Percentiles rank a stretch among this genome's conserved stretches.
These are phyloP conservation scores for Gymnopilus dilepis DNA, from an alignment of 768 basidiomycete species.

Conservation along the genomic window DNA sequence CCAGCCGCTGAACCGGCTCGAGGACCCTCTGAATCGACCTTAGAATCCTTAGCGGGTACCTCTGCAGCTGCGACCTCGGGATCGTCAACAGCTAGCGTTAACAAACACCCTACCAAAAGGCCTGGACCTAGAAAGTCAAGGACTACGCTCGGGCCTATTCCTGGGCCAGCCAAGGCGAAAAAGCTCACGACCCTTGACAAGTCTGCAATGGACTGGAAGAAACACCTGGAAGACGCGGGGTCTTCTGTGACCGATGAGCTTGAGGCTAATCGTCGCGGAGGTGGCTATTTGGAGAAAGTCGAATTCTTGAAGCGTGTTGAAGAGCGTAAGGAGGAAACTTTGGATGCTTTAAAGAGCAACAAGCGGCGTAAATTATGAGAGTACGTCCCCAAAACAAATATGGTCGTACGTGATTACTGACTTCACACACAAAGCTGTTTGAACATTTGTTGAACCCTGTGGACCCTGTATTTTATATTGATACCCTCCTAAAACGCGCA, in stretches of 20 bases:
- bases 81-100: background rate
- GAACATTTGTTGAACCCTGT: too few relatives aligned
- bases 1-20: background rate
- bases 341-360: conserved; percentile 59
- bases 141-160: conserved; percentile 57
- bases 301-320: conserved; percentile 83
- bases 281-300: conserved; percentile 85
- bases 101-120: conserved; percentile 38
- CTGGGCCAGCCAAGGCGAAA: conserved; percentile 61
- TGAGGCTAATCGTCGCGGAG: conserved; percentile 73
- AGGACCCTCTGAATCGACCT: background rate
- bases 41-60: background rate
- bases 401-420: background rate
- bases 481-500: too few relatives aligned
- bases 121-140: conserved; percentile 74
- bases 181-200: conserved; percentile 87
- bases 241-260: conserved; percentile 65
- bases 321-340: conserved; percentile 66
- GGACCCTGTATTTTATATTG: too few relatives aligned
- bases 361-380: conserved; percentile 53
- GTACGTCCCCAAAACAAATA: background rate
- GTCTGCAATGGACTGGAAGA: conserved; percentile 85
- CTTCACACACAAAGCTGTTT: too few relatives aligned
- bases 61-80: conserved; percentile 19
- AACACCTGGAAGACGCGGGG: conserved; percentile 55